Evolutionary conservation across 495 filamentous ascomycete species (phyloP), one percentile per base, ranked within the genome.

Genomic region (Tuber umbilicatum): DNA sequence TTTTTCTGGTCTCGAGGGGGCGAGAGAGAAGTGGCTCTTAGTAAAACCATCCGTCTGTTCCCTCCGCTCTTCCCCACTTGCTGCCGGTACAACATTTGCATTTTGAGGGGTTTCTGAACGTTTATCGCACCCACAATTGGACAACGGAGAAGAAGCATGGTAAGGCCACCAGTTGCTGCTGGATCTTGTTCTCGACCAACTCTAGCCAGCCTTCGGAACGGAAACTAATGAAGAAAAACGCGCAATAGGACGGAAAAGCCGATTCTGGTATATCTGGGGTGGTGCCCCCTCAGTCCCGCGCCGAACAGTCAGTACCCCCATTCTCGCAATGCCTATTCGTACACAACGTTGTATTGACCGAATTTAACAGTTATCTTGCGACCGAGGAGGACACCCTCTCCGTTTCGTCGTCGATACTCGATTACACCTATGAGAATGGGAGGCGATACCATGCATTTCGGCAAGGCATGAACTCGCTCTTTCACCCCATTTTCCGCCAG

Each of bases 401-500:
- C 3, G 69, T 90, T 35, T 82, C 85, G 7, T 86, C 86, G 19
- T 86, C 84, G 31, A 82, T 90, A 31, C 84, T 85, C 71, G 84
- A 90, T 73, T 91, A 87, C 76, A 82, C 84, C 40, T 87, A 85
- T 73, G 89, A 92, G 79, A 92, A 92, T 78, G 90, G 90, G 31
- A 84, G 90, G 64, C 85, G 90, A 67, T 92, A 92, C 79, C 90
- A 92, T 77, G 85, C 85, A 73, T 92, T 90, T 77, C 84, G 88
- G 55, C 88, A 90, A 79, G 90, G 90, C 38, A 73, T 69, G 70
- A 31, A 35, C 50, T 70, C 37, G 41, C 43, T 72, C 17, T 42
- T 4, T 23, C 21, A 14, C 50, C 17, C 19, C 7, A 35, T 60
- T 60, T 60, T 27, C 50, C 31, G 21, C 73, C 23, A 37, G 42